Evolutionary conservation across 495 filamentous ascomycete genomes (phyloP).

Genomic region (Trichoderma reesei): DNA sequence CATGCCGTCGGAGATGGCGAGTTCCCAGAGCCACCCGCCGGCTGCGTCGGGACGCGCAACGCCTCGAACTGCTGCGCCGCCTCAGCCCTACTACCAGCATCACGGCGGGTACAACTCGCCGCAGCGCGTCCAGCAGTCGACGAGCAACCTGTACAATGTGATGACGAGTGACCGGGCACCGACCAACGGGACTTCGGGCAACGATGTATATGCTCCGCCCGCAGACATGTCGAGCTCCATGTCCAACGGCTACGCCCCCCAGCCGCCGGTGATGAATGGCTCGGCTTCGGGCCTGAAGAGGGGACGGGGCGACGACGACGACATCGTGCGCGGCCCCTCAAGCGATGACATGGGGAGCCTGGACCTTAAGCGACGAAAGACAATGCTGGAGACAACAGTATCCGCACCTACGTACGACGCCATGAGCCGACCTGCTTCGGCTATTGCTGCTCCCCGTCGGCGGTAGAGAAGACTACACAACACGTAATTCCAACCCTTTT

Average conservation of each 20-base stretch:
- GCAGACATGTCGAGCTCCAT: slow-evolving; percentile 48
- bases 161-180: slow-evolving; percentile 75
- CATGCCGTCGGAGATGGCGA: slow-evolving; percentile 79
- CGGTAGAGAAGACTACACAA: background rate
- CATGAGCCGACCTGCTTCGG: slow-evolving; percentile 34
- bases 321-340: slow-evolving; percentile 56
- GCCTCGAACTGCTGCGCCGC: slow-evolving; percentile 59
- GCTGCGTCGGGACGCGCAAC: slow-evolving; percentile 83
- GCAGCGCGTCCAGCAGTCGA: slow-evolving; percentile 57
- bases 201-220: slow-evolving; percentile 61
- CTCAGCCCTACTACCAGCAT: slow-evolving; percentile 62
- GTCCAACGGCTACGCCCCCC: slow-evolving; percentile 45
- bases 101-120: slow-evolving; percentile 67
- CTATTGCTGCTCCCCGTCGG: slow-evolving; percentile 26
- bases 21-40: slow-evolving; percentile 75
- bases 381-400: slow-evolving; percentile 47
- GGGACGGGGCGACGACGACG: slow-evolving; percentile 67
- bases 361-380: slow-evolving; percentile 77
- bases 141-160: slow-evolving; percentile 81
- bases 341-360: slow-evolving; percentile 50
- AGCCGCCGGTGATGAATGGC: slow-evolving; percentile 58
- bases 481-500: slow-evolving; percentile 1
- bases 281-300: slow-evolving; percentile 62
- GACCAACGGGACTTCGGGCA: slow-evolving; percentile 51
- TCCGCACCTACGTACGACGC: slow-evolving; percentile 36